Base-by-base conservation (phyloP, 352 stramenopile genomes). In the Pythium rhizo-oryzae region DNA sequence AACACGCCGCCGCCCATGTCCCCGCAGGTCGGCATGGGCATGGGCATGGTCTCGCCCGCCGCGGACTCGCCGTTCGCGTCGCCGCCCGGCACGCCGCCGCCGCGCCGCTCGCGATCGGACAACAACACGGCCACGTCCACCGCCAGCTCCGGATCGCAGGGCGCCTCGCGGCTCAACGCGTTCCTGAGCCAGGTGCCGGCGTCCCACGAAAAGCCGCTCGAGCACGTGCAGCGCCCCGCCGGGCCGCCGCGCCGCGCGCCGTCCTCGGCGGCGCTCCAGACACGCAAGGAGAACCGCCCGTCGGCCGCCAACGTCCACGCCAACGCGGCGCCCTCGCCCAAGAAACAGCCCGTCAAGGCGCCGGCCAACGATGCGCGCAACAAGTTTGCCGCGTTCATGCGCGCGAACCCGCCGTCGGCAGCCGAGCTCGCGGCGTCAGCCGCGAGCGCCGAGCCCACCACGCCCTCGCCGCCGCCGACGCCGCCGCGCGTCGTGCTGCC, bases 301-400 rank as follows among this genome's bases (percentile, higher is more conserved):
- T 62, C 58, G 23, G 46, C 67, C 46, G 66, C 39, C 55, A 59
- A 61, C 61, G 28, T 53, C 15, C 2, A 33, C 28, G 19, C 28
- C 9, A 19, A 18, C n/a, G n/a, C 28, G 44, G 21, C 46, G 59
- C 47, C 44, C 39, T 30, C 50, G 55, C 24, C 28, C 49, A 51
- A 16, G 21, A 7, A 2, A 59, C 15, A 55, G 41, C 28, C 61
- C 23, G 24, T 57, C 21, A 3, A 46, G 21, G 30, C 54, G 55
- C 53, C 65, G 23, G n/a, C 57, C 39, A 72, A 69, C 46, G 74
- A 90, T 19, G 60, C 80, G 11, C 84, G 83, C 49, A 90, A 89
- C 69, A 94, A 94, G 65, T 91, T 94, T 53, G 83, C 86, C 24
- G 83, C 83, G 23, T 94, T 94, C 59, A 90, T 94, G 82, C 79